Evolutionary conservation across 2,329 filamentous ascomycete genomes (phyloP), one percentile per base, ranked within the genome.

Genomic region (Cordyceps fumosorosea): DNA sequence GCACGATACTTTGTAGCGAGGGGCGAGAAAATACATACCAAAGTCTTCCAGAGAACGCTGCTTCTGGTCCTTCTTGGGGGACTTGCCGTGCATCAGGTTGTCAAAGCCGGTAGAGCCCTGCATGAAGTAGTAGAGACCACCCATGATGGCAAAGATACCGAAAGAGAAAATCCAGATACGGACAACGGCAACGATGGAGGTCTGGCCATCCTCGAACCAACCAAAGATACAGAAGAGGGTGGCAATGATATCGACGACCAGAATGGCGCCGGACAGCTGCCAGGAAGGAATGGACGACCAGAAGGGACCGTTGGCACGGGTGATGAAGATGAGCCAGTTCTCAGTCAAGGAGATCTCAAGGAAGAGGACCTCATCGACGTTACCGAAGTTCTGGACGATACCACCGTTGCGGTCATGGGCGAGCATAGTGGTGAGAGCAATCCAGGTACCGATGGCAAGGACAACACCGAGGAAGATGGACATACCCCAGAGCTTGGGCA

Each of bases 271-370:
- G 61, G 81, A 76, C 51, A 96, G 81, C 77, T 96, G 90, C 89
- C 90, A 93, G 64, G 91, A 96, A 64, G 92, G 91, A 63, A 91
- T 84, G 26, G 89, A 93, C 3, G 89, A 92, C 91, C 91, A 96
- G 84, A 96, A 93, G 60, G 91, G 90, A 71, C 91, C 91, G 77
- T 93, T 93, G 78, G 91, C 89, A 82, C 92, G 91, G 67, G 91
- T 96, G 78, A 96, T 93, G 81, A 96, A 96, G 77, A 96, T 96
- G 58, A 96, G 84, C 91, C 92, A 96, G 80, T 96, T 96, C 83
- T 96, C 90, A 64, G 91, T 93, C 60, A 96, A 84, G 14, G 90
- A 91, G 75, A 96, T 90, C 78, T 96, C 86, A 44, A 96, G 87
- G 84, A 96, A 96, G 71, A 96, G 78, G 63, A 96, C 87, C 69